These are phyloP conservation scores for Cucumis melo DNA, from an alignment of 306 rosid species.

Conservation along the genomic window DNA sequence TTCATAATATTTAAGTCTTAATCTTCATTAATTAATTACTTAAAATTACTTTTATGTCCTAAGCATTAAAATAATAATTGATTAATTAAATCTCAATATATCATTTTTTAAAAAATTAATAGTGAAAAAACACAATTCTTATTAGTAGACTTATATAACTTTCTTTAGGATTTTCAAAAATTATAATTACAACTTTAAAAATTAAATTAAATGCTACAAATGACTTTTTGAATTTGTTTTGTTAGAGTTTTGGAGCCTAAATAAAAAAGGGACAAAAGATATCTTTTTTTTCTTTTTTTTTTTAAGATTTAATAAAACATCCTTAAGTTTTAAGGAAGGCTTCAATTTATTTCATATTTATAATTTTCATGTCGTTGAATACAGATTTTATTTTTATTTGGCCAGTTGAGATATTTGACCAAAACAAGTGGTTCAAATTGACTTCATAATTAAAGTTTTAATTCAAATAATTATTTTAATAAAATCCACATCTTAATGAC, in stretches of 20 bases:
- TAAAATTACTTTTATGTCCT: background rate
- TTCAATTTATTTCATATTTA: background rate
- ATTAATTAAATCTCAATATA: background rate
- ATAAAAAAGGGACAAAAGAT: too few species aligned
- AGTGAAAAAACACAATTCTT: too few species aligned
- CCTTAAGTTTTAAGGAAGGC: background rate
- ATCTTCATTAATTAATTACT: background rate
- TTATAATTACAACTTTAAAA: too few species aligned
- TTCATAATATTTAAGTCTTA: background rate
- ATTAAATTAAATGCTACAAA: too few species aligned
- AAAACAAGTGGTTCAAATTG: background rate
- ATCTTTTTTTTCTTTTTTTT: too few species aligned
- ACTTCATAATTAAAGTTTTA: background rate
- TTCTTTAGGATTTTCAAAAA: too few species aligned
- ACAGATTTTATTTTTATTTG: background rate
- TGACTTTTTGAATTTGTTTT: too few species aligned
- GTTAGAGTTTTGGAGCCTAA: too few species aligned
- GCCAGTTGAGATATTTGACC: background rate
- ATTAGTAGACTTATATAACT: too few species aligned
- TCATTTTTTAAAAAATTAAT: too few species aligned
- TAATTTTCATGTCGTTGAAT: background rate
- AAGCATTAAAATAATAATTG: background rate
- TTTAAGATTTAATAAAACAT: background rate
- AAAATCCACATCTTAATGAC: background rate
- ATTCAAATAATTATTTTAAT: background rate